phyloP scores from a whole-genome alignment of 768 basidiomycete genomes.

The Termitomyces sp. region DNA sequence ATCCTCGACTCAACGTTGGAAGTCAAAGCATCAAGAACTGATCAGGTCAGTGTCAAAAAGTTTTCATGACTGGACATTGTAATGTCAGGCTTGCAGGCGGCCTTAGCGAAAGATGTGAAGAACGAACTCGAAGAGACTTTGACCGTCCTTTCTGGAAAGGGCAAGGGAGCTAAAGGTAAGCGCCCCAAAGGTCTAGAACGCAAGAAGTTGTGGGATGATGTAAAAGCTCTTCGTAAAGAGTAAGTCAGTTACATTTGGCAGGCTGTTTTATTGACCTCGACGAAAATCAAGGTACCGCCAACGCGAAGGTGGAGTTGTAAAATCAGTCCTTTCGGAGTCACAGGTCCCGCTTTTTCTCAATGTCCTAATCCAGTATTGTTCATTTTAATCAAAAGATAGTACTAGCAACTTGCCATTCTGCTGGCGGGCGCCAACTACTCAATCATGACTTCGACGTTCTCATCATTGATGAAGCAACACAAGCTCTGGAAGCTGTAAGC shows the following conservation, averaged over 20 bases:
- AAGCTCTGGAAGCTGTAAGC: slow-evolving; percentile 88
- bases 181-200: slow-evolving; percentile 66
- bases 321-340: slow-evolving; percentile 72
- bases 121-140: slow-evolving; percentile 73
- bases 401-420: slow-evolving; percentile 90
- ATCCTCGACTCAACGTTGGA: slow-evolving; percentile 68
- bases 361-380: not conserved
- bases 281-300: slow-evolving; percentile 65
- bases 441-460: slow-evolving; percentile 84
- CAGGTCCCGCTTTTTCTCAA: slow-evolving; percentile 41
- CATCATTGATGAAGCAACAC: slow-evolving; percentile 97
- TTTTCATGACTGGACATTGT: not conserved
- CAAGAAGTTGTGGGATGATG: slow-evolving; percentile 83
- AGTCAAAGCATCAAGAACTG: slow-evolving; percentile 65
- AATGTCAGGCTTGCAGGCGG: slow-evolving; percentile 45
- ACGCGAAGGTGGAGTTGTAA: slow-evolving; percentile 81
- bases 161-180: slow-evolving; percentile 71
- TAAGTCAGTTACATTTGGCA: slow-evolving; percentile 28
- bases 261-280: not conserved
- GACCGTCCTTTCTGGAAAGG: slow-evolving; percentile 61
- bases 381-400: slow-evolving; percentile 55
- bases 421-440: slow-evolving; percentile 78
- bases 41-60: slow-evolving; percentile 42
- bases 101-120: slow-evolving; percentile 85
- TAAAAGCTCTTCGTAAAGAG: slow-evolving; percentile 88